Evolutionary conservation across 345 rosid species (phyloP).

Genomic region (Populus pruinosa): DNA sequence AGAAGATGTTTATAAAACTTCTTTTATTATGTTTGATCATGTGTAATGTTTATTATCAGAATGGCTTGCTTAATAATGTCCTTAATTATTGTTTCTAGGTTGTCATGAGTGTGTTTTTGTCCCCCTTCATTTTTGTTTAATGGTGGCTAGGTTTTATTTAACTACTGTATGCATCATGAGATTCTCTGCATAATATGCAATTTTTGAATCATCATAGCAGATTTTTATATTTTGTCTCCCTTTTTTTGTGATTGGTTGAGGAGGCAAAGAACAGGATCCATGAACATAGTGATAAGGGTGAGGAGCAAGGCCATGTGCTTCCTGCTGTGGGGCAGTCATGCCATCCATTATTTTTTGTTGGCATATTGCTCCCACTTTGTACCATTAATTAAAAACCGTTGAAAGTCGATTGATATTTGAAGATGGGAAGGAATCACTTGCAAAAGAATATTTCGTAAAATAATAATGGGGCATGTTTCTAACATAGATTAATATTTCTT

Average conservation of each 20-base stretch:
- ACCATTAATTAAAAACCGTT: background rate
- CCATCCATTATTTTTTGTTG: background rate
- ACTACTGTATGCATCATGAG: background rate
- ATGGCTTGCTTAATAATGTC: constrained; percentile 22
- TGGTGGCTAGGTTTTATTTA: constrained; percentile 1
- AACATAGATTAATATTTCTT: too few species aligned
- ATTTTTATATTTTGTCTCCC: background rate
- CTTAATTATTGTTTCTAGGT: constrained; percentile 1
- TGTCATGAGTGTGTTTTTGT: constrained; percentile 4
- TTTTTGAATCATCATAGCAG: background rate
- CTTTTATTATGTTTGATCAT: constrained; percentile 2
- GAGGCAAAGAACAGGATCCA: constrained; percentile 25
- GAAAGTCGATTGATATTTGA: background rate
- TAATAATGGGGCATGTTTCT: too few species aligned
- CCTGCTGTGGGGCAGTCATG: background rate
- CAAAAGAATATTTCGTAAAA: too few species aligned
- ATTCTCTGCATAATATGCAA: constrained; percentile 7
- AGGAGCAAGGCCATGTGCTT: constrained; percentile 30
- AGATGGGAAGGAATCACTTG: background rate
- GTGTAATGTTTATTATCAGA: constrained; percentile 9
- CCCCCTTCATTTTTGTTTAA: background rate
- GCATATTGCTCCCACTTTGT: background rate
- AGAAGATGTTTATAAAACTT: constrained; percentile 21
- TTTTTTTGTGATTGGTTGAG: constrained; percentile 19
- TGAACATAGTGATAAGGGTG: constrained; percentile 20